Conservation (phyloP, 495 filamentous ascomycete genomes). For the Acidomyces sp. region DNA sequence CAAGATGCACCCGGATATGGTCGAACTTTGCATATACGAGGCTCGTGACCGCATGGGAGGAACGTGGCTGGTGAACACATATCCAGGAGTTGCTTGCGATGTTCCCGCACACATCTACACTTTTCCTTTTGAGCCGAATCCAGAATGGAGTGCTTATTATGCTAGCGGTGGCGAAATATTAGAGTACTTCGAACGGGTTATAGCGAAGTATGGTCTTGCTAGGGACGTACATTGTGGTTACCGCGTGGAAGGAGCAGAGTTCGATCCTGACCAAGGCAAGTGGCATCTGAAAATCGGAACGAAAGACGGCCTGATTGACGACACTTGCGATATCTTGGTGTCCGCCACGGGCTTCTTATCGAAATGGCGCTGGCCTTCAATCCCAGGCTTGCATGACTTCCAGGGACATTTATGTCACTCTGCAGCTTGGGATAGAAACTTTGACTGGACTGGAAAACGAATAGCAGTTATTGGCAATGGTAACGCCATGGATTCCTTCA, state of each 20-base stretch:
- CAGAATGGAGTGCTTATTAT: constrained; percentile 28
- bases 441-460: constrained; percentile 18
- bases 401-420: constrained; percentile 19
- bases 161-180: constrained; percentile 27
- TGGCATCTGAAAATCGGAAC: constrained; percentile 5
- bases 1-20: constrained; percentile 9
- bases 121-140: constrained; percentile 26
- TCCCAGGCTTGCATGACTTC: constrained; percentile 22
- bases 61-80: constrained; percentile 28
- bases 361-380: constrained; percentile 18
- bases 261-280: constrained; percentile 19
- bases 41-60: constrained; percentile 26
- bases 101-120: constrained; percentile 25
- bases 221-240: constrained; percentile 24
- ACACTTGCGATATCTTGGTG: constrained; percentile 24
- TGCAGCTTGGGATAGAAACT: constrained; percentile 20
- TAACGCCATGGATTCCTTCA: no score
- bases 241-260: constrained; percentile 21
- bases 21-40: constrained; percentile 29
- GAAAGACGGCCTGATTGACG: constrained; percentile 7
- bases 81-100: constrained; percentile 22
- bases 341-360: constrained; percentile 26
- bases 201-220: constrained; percentile 11
- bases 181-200: constrained; percentile 24
- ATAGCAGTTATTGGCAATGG: constrained; percentile 24